Conservation (phyloP, 108 stramenopile genomes). For the Hondaea fermentalgiana region DNA sequence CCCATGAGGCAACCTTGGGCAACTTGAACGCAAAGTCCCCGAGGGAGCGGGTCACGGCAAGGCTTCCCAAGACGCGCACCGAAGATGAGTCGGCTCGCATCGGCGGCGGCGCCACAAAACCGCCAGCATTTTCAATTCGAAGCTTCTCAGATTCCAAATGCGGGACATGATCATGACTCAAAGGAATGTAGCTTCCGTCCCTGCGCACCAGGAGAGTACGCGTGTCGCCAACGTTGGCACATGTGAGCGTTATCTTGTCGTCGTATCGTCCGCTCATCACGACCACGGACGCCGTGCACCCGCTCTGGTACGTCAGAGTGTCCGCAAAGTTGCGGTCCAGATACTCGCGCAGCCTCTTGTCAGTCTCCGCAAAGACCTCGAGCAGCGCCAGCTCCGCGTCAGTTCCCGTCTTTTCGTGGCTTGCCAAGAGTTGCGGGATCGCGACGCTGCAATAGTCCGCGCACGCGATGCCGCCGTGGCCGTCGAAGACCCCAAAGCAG, state of each 20-base stretch:
- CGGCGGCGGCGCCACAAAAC: not conserved
- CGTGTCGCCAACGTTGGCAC: not conserved
- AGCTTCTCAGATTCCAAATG: not conserved
- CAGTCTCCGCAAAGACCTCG: not conserved
- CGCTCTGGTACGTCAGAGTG: not conserved
- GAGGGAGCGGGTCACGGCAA: not conserved
- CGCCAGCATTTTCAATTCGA: not conserved
- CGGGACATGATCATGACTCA: not conserved
- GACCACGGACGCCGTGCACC: not conserved
- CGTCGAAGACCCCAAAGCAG: not conserved
- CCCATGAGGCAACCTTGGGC: not conserved
- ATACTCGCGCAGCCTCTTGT: not conserved
- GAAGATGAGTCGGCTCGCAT: not conserved
- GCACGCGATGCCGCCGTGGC: not conserved
- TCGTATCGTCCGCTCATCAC: not conserved
- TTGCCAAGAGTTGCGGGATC: not conserved
- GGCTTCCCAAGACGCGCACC: not conserved
- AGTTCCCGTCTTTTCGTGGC: not conserved
- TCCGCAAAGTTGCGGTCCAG: not conserved
- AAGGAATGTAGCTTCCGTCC: not conserved
- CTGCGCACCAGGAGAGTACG: not conserved
- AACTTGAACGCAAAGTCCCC: conserved; percentile 13
- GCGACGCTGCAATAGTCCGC: not conserved
- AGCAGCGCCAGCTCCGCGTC: not conserved
- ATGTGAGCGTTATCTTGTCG: not conserved